Percentiles rank a stretch among this genome's conserved stretches.
These are phyloP conservation scores for Cladophialophora yegresii DNA, from an alignment of 2,329 filamentous ascomycete genomes.

Conservation along the genomic window DNA sequence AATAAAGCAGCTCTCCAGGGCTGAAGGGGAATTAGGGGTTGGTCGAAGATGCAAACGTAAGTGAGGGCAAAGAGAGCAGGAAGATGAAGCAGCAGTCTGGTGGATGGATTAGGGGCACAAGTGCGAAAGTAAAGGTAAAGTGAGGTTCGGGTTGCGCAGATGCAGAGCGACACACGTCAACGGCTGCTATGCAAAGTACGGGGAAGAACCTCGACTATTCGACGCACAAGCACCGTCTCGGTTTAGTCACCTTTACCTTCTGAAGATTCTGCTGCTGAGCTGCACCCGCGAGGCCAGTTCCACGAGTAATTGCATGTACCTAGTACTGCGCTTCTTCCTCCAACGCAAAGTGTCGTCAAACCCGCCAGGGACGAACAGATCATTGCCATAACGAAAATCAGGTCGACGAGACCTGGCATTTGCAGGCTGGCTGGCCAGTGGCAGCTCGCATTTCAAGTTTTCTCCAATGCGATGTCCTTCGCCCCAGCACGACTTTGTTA, in stretches of 20 bases:
- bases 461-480: background rate
- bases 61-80: conserved; percentile 14
- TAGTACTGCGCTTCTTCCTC: background rate
- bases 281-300: background rate
- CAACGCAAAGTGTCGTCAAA: background rate
- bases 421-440: background rate
- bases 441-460: conserved; percentile 4
- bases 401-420: background rate
- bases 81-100: conserved; percentile 18
- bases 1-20: conserved; percentile 33
- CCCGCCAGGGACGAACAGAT: background rate
- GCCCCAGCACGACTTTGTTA: background rate
- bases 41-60: conserved; percentile 15
- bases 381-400: background rate
- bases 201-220: conserved; percentile 6
- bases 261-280: background rate
- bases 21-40: conserved; percentile 29
- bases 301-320: too few relatives aligned
- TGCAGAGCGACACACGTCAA: conserved; percentile 14
- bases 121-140: conserved; percentile 6
- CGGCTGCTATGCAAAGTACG: conserved; percentile 15
- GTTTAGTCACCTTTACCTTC: background rate
- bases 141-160: conserved; percentile 13
- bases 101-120: conserved; percentile 26
- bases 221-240: conserved; percentile 4